Evolutionary conservation across 768 basidiomycete genomes (phyloP), one percentile per base, ranked within the genome.

Genomic region (Clavulina sp.): DNA sequence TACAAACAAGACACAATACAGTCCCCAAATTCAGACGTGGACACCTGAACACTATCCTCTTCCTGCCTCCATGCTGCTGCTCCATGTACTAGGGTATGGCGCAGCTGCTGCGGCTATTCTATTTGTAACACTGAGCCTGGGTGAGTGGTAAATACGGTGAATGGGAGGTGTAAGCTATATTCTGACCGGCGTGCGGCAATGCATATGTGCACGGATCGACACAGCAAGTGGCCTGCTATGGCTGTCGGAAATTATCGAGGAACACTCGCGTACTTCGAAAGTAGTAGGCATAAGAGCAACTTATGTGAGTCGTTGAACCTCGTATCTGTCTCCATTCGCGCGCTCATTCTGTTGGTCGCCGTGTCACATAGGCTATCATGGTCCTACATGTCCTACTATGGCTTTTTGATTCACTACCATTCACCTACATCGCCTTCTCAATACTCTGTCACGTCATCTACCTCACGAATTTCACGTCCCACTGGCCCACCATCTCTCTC

Each of bases 181-280:
- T n/a, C n/a, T n/a, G n/a, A n/a, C n/a, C n/a, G n/a, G n/a, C n/a
- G n/a, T n/a, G n/a, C n/a, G n/a, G n/a, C n/a, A n/a, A n/a, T n/a
- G n/a, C n/a, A n/a, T n/a, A n/a, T n/a, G n/a, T n/a, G n/a, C n/a
- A n/a, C n/a, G n/a, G n/a, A n/a, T n/a, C n/a, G n/a, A n/a, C n/a
- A n/a, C n/a, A 93, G 93, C 93, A 47, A 92, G 86, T 65, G 93
- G 92, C 4, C 70, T 97, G 41, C 68, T 97, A 51, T 96, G 93
- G 72, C 69, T 93, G 30, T 91, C 92, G 1, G 93, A 97, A 63
- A 64, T 96, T 30, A 96, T 97, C 56, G 93, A 97, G 64, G 93
- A 97, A 62, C 82, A 93, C 63, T 80, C 88, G 9, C 76, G 75
- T 43, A 61, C 74, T 52, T 84, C 95, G 9, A 99, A 96, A 67